Base-by-base conservation (phyloP, 2,329 filamentous ascomycete species). In the Seiridium cupressi region DNA sequence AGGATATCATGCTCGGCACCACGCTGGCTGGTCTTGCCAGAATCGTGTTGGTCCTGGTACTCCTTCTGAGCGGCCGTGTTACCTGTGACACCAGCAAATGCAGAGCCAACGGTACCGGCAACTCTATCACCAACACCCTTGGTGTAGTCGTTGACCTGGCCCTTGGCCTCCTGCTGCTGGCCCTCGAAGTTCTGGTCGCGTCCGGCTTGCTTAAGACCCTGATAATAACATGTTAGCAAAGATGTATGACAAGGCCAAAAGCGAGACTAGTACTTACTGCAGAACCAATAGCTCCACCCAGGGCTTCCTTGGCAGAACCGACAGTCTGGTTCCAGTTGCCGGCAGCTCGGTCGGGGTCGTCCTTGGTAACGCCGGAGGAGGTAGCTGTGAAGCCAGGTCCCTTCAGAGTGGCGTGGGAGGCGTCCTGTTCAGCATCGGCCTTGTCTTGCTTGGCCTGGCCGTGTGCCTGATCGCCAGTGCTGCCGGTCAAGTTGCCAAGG, bases 321-420 rank as follows among this genome's bases (percentile, higher is more conserved):
- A 93, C 71, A 4, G 92, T 96, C 78, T 97, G 93, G 79, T 97
- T 92, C 88, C 90, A 96, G 18, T 83, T 82, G 48, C 94, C 93
- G 18, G 85, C 73, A 31, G 82, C 79, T 65, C 93, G 91, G 73
- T 94, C 81, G 9, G 88, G 80, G 75, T 91, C 81, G 75, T 97
- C 92, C 66, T 85, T 82, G 63, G 88, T 84, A 54, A 90, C 79
- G 53, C 92, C 92, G 0, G 86, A 84, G 55, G 88, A 80, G 9
- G 89, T 89, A 60, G 91, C 82, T 32, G 88, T 86, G 72, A 88
- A 80, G 62, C 89, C 88, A 4, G 90, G 92, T n/a, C 89, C 73
- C 74, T 92, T 94, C 65, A 83, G 83, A 13, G 90, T 84, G 4
- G 89, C 84, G 73, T 96, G 89, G 5, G 91, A 95, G 65, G 88